Base-by-base conservation (phyloP, 805 yeast species). In the Lipomyces oligophaga region DNA sequence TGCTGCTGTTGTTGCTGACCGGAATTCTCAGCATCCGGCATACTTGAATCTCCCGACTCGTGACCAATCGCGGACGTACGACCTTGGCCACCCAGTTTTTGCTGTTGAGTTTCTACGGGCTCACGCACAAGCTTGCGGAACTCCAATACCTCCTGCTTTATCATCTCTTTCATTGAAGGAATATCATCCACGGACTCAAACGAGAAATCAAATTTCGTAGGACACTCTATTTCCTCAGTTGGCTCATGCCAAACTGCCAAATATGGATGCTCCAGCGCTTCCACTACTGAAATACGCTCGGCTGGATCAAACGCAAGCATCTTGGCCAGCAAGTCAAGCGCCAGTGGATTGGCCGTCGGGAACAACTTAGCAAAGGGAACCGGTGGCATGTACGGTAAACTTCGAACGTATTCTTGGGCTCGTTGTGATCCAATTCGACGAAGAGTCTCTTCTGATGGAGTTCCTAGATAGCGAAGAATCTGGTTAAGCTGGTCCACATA, bases 401-500 rank as follows among this genome's bases (percentile, higher is more conserved):
- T 80, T 57, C 90, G 78, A 43, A 93, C 94, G 65, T 90, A 93
- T 53, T 85, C 84, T 64, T 88, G 95, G 3, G 97, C 61, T 58
- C 96, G 76, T 48, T 80, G 77, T 1, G 95, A 85, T 22, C 95
- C 95, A 43, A 84, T 83, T 58, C 81, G 73, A 35, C 72, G 72
- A 42, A 81, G 61, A 1, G 86, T 81, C 54, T 77, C 82, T 58
- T 80, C 81, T 43, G 81, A 78, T 10, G 97, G 97, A 2, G 97
- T 86, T n/a, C 98, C 98, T 51, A 93, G 72, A 22, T 86, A 80
- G 61, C 83, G 78, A 45, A 93, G 70, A 42, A 90, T 90, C 68
- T 87, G 88, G 62, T 85, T 85, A 62, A 93, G 72, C 66, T 93
- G 98, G 64, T 93, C 95, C 25, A 90, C 96, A 63, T 90, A 93